Base-by-base conservation (phyloP, 2,329 filamentous ascomycete species). In the Calonectria pauciramosa region DNA sequence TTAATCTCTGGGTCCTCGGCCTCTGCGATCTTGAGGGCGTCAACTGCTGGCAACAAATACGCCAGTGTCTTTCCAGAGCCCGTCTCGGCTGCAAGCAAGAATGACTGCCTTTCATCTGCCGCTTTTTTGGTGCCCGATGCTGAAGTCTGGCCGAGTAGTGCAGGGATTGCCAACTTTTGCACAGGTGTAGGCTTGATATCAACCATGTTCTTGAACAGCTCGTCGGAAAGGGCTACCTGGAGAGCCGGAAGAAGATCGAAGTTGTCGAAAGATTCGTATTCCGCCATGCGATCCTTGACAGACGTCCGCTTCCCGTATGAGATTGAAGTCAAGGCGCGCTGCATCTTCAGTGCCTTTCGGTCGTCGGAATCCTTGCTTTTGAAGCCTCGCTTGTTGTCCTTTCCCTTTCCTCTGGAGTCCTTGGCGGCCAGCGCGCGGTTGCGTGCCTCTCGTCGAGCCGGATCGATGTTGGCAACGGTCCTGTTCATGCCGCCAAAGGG, bases 11-110 rank as follows among this genome's bases (percentile, higher is more conserved):
- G 83, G 76, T 96, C 93, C 16, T 87, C 84, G 0, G 88, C 88
- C 82, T 96, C 95, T 8, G 92, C 92, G 41, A 91, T 87, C 86
- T 99, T 99, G 80, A 99, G 85, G 11, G 95, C 94, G 85, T 99
- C 93, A 68, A 99, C 89, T 20, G 93, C 90, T 0, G 97, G 97
- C 7, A 98, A 86, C 7, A 99, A 88, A 82, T 99, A 99, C 11
- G 97, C 95, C 75, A 99, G 88, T 1, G 97, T 99, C 88, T 99
- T 99, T 74, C 97, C 97, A 0, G 97, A 99, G 16, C 97, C 97
- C 0, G 97, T 99, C 88, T 99, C 97, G 14, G 97, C 97, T 5
- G 97, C 97, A 65, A 99, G 89, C 16, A 99, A 89, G 82, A 95
- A 98, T 1, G 85, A 85, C 51, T 80, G 75, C 66, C 77, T 75